Evolutionary conservation across 148 eudicot genomes (phyloP), one percentile per base, ranked within the genome.

Genomic region (Amaranthus hypochondriacus): DNA sequence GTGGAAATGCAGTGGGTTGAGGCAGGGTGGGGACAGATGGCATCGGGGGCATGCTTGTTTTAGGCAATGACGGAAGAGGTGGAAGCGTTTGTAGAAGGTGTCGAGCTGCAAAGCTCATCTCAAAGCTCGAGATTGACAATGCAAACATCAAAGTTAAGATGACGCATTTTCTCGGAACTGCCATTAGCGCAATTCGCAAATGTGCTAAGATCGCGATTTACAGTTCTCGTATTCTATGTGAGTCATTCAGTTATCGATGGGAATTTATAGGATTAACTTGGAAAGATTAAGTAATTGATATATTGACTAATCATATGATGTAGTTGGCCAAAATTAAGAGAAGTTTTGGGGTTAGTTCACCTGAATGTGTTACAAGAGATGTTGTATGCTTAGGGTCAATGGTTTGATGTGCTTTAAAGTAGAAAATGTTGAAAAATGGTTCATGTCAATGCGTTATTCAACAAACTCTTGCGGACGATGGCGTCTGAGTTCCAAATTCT

Each of bases 71-170:
- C 5, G 81, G 79, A 46, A 78, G 71, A n/a, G 84, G 68, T 5
- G 81, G 84, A 56, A 70, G 53, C 1, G 79, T 66, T 66, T 82
- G 84, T 68, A 75, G 62, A 67, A 78, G 84, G 28, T 68, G 58
- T 13, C 77, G 73, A 21, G 73, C 66, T 61, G 79, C 79, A 66
- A 60, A 71, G 64, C 81, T 75, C 53, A 62, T 66, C 7, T 78
- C 60, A 47, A 75, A 8, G 77, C 70, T 70, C 13, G 80, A 76
- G 55, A 83, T 6, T 15, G 78, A 69, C 5, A 73, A 66, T 18
- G 68, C 70, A 14, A 76, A 52, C 46, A 73, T 47, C 51, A 83
- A n/a, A 63, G 75, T 60, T 44, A 78, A 43, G 65, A 79, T 4
- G 52, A 65, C 73, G 64, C 55, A 48, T 43, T 74, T 72, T 54